Base-by-base conservation (phyloP, 2,329 filamentous ascomycete genomes). In the Helminthosporium solani region DNA sequence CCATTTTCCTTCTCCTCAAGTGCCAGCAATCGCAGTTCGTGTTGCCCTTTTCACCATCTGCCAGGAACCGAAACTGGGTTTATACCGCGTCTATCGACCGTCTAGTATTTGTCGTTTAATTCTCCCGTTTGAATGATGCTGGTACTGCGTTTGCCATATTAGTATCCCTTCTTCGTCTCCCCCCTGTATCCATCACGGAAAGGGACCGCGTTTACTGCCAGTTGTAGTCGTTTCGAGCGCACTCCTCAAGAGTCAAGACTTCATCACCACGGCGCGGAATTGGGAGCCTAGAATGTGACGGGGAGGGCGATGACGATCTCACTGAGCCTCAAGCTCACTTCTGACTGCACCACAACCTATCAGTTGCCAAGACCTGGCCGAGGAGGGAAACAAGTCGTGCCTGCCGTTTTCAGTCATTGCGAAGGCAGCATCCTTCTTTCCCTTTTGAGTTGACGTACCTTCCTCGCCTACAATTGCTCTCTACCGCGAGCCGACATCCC, bases 121-220 rank as follows among this genome's bases (percentile, higher is more conserved):
- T 40, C 15, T 42, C 42, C 30, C n/a, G 23, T 52, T 44, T 35
- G n/a, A n/a, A n/a, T n/a, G 16, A 43, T 52, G 25, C 28, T 27
- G 38, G 49, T 47, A 21, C 43, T 27, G 49, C 49, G 43, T 47
- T 47, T 38, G 35, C 34, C 33, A 19, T 27, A 30, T 40, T 9
- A 5, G 40, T 34, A 34, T 31, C 44, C 33, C 25, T 14, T 38
- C 42, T 42, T 34, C 39, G 27, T 41, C 25, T 46, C 41, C 47
- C 40, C 33, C 39, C 42, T 40, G 33, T 27, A 9, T n/a, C 37
- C 35, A 15, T 44, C 37, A 35, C 23, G 36, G 31, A 35, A 21
- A 33, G 31, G 36, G 19, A 30, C 20, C 4, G 16, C 21, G 19
- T 40, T 3, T 14, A 28, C 6, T 19, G n/a, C 11, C 11, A n/a